A percentile compares a stretch with the other conserved stretches of the same genome.
phyloP scores from a whole-genome alignment of 2,329 filamentous ascomycete species.

The Talaromyces atroroseus region DNA sequence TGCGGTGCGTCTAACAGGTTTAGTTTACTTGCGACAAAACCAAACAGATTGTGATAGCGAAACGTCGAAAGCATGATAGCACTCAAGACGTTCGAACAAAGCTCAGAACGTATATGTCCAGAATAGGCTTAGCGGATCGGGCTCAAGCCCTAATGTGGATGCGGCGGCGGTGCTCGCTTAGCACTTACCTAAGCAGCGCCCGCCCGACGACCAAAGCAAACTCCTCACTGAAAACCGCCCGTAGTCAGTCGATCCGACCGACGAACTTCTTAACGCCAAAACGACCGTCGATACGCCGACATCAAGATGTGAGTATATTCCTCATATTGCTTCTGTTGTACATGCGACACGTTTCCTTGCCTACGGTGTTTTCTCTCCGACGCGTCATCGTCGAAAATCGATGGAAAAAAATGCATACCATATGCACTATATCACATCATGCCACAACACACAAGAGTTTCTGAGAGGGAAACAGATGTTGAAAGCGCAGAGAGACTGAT shows the following conservation, averaged over 20 bases:
- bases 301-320: constrained; percentile 42
- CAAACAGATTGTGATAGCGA: no score
- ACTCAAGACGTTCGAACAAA: no score
- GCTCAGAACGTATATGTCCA: constrained; percentile 4
- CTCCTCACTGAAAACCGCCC: constrained; percentile 36
- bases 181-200: constrained; percentile 37
- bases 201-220: constrained; percentile 21
- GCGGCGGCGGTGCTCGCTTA: constrained; percentile 29
- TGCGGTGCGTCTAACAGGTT: not conserved
- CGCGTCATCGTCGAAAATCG: constrained; percentile 15
- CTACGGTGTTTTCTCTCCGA: constrained; percentile 19
- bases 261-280: constrained; percentile 40
- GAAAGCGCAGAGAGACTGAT: constrained; percentile 8
- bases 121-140: constrained; percentile 21
- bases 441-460: constrained; percentile 16
- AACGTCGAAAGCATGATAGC: not conserved
- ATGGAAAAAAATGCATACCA: not conserved
- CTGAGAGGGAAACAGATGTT: not conserved
- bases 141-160: constrained; percentile 35
- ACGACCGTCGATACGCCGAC: constrained; percentile 43
- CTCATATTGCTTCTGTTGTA: constrained; percentile 13
- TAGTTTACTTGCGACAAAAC: not conserved
- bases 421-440: not conserved
- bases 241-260: constrained; percentile 33
- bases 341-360: constrained; percentile 13